Evolutionary conservation across 2,329 filamentous ascomycete species (phyloP).

Genomic region (Trematosphaeria pertusa): DNA sequence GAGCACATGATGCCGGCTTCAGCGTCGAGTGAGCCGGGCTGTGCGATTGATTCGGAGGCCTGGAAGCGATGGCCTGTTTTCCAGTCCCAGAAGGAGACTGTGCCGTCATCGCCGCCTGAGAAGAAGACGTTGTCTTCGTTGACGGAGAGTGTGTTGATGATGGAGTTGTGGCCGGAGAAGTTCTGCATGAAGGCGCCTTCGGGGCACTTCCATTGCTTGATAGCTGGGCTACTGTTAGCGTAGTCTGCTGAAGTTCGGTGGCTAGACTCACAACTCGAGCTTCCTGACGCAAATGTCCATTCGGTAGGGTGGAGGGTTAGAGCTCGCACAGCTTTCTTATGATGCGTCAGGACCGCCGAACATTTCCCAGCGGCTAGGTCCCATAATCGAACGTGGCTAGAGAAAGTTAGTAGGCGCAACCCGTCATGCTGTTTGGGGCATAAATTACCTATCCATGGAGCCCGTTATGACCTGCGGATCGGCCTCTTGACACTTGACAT

Average conservation of each 20-base stretch:
- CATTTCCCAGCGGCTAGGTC: slow-evolving; percentile 95
- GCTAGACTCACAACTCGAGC: too few relatives aligned
- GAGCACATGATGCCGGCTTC: slow-evolving; percentile 95
- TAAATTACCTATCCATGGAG: slow-evolving; percentile 73
- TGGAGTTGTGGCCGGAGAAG: slow-evolving; percentile 93
- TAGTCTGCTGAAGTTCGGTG: too few relatives aligned
- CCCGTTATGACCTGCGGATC: slow-evolving; percentile 94
- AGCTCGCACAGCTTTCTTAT: slow-evolving; percentile 94
- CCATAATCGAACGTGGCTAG: slow-evolving; percentile 66
- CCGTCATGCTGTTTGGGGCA: background rate
- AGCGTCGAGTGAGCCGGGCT: slow-evolving; percentile 91
- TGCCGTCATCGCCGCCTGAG: slow-evolving; percentile 93
- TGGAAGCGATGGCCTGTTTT: slow-evolving; percentile 95
- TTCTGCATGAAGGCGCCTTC: slow-evolving; percentile 99
- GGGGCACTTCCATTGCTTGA: slow-evolving; percentile 99
- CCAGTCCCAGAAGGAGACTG: slow-evolving; percentile 99
- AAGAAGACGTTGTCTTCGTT: slow-evolving; percentile 97
- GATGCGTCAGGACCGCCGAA: slow-evolving; percentile 94
- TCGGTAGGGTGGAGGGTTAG: slow-evolving; percentile 86
- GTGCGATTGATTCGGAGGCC: slow-evolving; percentile 85
- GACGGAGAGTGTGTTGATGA: slow-evolving; percentile 91
- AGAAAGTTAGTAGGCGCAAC: background rate
- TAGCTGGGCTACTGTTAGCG: too few relatives aligned
- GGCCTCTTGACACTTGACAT: slow-evolving; percentile 91
- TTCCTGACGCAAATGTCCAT: slow-evolving; percentile 94